These are phyloP conservation scores for Periconia macrospinosa DNA, from an alignment of 2,329 filamentous ascomycete species.

Conservation along the genomic window DNA sequence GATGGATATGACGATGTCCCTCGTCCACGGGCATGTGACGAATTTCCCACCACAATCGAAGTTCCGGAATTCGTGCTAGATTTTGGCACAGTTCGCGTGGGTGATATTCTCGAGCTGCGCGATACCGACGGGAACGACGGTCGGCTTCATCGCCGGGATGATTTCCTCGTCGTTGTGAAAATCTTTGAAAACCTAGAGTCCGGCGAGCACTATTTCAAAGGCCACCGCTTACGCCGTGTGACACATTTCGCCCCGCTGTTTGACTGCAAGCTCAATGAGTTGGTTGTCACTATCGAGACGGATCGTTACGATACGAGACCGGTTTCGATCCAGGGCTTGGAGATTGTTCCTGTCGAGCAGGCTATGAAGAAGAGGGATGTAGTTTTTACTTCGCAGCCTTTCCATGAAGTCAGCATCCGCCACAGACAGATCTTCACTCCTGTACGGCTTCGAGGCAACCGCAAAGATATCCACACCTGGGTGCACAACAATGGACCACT, in stretches of 20 bases:
- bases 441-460: neutral
- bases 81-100: neutral
- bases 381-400: neutral
- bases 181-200: constrained; percentile 21
- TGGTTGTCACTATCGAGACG: constrained; percentile 18
- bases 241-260: constrained; percentile 22
- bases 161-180: constrained; percentile 22
- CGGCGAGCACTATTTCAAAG: constrained; percentile 18
- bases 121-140: neutral
- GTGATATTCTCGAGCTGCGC: neutral
- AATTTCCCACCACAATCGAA: neutral
- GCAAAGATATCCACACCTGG: constrained; percentile 1
- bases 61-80: neutral
- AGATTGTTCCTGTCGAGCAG: constrained; percentile 10
- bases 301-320: constrained; percentile 10
- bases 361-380: constrained; percentile 6
- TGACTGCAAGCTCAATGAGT: constrained; percentile 26
- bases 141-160: constrained; percentile 9
- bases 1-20: too few species aligned
- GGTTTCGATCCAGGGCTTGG: constrained; percentile 14
- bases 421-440: constrained; percentile 6
- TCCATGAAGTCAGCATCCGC: neutral
- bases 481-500: constrained; percentile 14
- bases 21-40: too few species aligned
- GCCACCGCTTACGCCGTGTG: constrained; percentile 18